A percentile compares a stretch with the other conserved stretches of the same genome.
phyloP scores from a whole-genome alignment of 495 filamentous ascomycete genomes.

The Chlorociboria aeruginascens region DNA sequence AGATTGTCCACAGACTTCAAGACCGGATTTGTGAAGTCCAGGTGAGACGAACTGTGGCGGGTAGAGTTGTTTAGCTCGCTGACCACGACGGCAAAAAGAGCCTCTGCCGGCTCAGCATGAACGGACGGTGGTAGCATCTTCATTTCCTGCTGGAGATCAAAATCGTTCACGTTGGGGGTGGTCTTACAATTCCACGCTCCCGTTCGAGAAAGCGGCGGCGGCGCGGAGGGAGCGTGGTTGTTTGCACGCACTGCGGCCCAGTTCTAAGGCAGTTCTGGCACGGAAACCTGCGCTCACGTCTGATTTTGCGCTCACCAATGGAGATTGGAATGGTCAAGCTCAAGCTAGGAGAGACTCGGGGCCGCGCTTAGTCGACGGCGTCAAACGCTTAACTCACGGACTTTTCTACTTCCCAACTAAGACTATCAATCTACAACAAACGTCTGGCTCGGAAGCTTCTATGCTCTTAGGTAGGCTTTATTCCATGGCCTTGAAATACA shows the following conservation, averaged over 20 bases:
- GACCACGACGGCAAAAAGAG: constrained; percentile 25
- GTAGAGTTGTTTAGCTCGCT: constrained; percentile 20
- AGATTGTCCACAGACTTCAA: constrained; percentile 39
- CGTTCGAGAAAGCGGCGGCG: constrained; percentile 40
- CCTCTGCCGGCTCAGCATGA: constrained; percentile 14
- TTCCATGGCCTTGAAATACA: too few species aligned
- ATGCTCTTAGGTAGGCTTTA: too few species aligned
- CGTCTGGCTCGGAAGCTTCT: too few species aligned
- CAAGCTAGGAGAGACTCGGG: too few species aligned
- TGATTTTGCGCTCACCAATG: constrained; percentile 45
- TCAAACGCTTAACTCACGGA: too few species aligned
- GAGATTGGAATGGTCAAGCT: too few species aligned
- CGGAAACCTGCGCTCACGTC: constrained; percentile 49
- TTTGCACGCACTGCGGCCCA: constrained; percentile 40
- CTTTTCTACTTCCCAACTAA: too few species aligned
- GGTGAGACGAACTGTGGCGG: constrained; percentile 34
- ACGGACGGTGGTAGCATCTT: neutral
- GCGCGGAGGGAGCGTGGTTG: constrained; percentile 42
- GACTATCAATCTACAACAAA: too few species aligned
- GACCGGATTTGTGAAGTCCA: constrained; percentile 23
- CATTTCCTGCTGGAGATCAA: constrained; percentile 37
- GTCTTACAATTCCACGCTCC: constrained; percentile 48
- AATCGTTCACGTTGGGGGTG: constrained; percentile 68
- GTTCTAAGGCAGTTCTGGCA: constrained; percentile 53
- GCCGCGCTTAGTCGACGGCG: too few species aligned